These are phyloP conservation scores for Fusarium mexicanum DNA, from an alignment of 2,329 filamentous ascomycete genomes.

Conservation along the genomic window DNA sequence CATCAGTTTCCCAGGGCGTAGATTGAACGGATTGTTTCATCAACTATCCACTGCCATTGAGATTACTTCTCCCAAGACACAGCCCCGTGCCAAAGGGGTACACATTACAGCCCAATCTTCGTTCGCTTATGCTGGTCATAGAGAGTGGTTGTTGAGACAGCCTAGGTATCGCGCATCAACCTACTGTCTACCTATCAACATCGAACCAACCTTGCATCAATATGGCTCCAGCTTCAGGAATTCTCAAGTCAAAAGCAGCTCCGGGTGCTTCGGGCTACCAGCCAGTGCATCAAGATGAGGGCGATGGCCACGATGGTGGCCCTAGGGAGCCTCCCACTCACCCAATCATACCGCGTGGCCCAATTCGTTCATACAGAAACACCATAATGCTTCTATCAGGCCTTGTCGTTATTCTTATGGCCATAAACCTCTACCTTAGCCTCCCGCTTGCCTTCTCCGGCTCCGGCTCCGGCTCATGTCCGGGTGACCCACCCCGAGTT, in stretches of 20 bases:
- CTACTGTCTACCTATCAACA: neutral
- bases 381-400: slow-evolving; percentile 47
- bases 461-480: slow-evolving; percentile 40
- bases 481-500: slow-evolving; percentile 52
- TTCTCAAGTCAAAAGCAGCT: slow-evolving; percentile 15
- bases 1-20: neutral
- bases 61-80: neutral
- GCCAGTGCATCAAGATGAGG: slow-evolving; percentile 49
- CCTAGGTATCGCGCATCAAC: neutral
- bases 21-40: slow-evolving; percentile 13
- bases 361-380: slow-evolving; percentile 44
- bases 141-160: slow-evolving; percentile 13
- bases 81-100: slow-evolving; percentile 19
- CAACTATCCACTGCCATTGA: neutral
- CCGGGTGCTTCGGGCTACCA: slow-evolving; percentile 45
- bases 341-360: slow-evolving; percentile 27
- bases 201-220: neutral
- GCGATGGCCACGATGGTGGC: slow-evolving; percentile 30
- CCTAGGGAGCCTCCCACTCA: slow-evolving; percentile 23
- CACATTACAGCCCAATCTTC: slow-evolving; percentile 3
- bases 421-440: slow-evolving; percentile 49
- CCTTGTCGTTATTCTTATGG: slow-evolving; percentile 51
- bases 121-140: slow-evolving; percentile 7
- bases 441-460: slow-evolving; percentile 47
- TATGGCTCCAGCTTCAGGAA: slow-evolving; percentile 32